Evolutionary conservation across 176 grass and related monocot genomes (phyloP).

Genomic region (Juncus inflexus): DNA sequence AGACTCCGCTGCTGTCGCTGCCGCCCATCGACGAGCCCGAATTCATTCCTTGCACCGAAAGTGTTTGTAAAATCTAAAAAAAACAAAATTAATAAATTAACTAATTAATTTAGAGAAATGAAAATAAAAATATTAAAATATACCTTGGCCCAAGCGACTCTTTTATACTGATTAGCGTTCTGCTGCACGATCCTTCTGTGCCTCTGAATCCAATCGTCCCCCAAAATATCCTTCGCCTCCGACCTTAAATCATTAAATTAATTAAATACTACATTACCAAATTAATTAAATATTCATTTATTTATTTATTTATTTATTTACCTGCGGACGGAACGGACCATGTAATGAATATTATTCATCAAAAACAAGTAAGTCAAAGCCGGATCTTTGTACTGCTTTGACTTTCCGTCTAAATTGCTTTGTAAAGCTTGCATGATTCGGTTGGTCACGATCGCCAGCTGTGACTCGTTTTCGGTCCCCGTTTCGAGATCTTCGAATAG

Average conservation of each 20-base stretch:
- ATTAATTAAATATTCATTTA: constrained; percentile 7
- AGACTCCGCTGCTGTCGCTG: constrained; percentile 55
- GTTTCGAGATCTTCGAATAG: constrained; percentile 64
- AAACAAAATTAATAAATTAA: not conserved
- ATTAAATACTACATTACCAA: constrained; percentile 3
- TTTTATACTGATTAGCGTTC: constrained; percentile 84
- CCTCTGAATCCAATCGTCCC: constrained; percentile 78
- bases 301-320: constrained; percentile 29
- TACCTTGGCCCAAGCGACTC: constrained; percentile 82
- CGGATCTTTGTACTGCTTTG: constrained; percentile 77
- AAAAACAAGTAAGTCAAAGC: constrained; percentile 74
- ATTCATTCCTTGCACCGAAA: constrained; percentile 45
- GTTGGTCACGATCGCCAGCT: constrained; percentile 53
- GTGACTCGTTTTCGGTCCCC: constrained; percentile 50
- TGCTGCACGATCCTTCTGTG: constrained; percentile 71
- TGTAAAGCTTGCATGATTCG: constrained; percentile 79
- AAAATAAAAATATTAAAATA: constrained; percentile 25
- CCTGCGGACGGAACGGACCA: constrained; percentile 70
- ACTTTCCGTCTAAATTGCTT: constrained; percentile 78
- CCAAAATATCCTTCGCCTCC: constrained; percentile 87
- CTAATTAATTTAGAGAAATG: constrained; percentile 12
- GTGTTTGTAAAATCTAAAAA: constrained; percentile 65
- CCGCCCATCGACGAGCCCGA: constrained; percentile 47
- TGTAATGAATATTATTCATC: constrained; percentile 89
- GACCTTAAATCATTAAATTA: constrained; percentile 42